A percentile compares a stretch with the other conserved stretches of the same genome.
These are phyloP conservation scores for Lasiodiplodia theobromae DNA, from an alignment of 2,329 filamentous ascomycete genomes.

Conservation along the genomic window DNA sequence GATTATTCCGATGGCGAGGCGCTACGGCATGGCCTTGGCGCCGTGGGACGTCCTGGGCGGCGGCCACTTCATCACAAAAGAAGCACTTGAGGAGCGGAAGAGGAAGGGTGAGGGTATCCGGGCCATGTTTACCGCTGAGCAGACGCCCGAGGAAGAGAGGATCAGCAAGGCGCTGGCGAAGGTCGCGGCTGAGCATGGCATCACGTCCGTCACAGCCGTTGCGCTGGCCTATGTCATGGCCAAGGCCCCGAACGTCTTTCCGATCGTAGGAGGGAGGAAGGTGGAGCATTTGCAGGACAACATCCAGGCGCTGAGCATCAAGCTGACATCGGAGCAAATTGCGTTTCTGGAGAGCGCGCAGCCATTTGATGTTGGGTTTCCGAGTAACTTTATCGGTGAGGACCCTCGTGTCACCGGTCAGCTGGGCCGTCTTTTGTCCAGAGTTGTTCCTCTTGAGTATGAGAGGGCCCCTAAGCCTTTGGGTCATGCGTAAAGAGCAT, in stretches of 20 bases:
- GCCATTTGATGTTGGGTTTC: conserved; percentile 72
- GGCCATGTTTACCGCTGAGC: neutral
- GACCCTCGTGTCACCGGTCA: neutral
- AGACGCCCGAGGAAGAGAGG: neutral
- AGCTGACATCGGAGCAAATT: conserved; percentile 68
- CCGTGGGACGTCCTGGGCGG: conserved; percentile 63
- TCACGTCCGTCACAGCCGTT: conserved; percentile 44
- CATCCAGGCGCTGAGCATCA: conserved; percentile 70
- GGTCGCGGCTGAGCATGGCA: conserved; percentile 8
- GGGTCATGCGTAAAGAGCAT: neutral
- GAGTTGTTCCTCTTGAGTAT: neutral
- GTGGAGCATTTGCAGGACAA: conserved; percentile 73
- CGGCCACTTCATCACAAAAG: conserved; percentile 51
- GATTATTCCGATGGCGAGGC: conserved; percentile 53
- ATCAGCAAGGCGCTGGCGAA: neutral
- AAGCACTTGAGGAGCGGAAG: conserved; percentile 44
- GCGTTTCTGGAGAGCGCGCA: conserved; percentile 68
- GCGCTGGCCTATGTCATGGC: conserved; percentile 75
- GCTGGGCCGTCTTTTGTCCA: neutral
- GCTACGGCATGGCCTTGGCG: conserved; percentile 51
- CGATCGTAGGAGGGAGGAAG: conserved; percentile 74
- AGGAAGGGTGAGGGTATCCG: conserved; percentile 48
- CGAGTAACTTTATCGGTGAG: conserved; percentile 63
- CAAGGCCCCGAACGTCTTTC: conserved; percentile 73
- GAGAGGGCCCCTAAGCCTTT: neutral